Base-by-base conservation (phyloP, 1,284 basidiomycete genomes). In the Cystobasidiaceae sp. region DNA sequence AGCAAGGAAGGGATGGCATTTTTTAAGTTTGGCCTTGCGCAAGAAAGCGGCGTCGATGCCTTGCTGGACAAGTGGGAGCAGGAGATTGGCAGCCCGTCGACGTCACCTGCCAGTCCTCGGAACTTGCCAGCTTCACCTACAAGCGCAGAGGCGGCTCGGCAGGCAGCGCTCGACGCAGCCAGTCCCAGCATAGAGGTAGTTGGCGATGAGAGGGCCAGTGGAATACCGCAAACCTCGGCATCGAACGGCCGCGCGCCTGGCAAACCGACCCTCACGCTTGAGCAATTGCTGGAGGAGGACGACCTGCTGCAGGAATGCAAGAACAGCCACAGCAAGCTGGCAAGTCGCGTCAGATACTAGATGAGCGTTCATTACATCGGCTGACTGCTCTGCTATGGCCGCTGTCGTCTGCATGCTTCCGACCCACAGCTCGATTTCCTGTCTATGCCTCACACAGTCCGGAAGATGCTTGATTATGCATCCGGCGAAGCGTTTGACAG, bases 281-380 rank as follows among this genome's bases (percentile, higher is more conserved):
- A 68, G 30, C 54, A 65, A 44, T 46, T 68, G 51, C 64, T 68
- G 21, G 64, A 68, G 17, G 67, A 68, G 51, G 67, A 68, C 48
- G 67, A 68, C 51, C 48, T 68, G 33, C 39, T 68, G 23, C 67
- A 68, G 30, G 67, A 68, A 45, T 41, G 28, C 34, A 68, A 68
- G 58, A 44, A 49, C 15, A 30, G 51, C 19, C 43, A 66, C 28
- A 28, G 32, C n/a, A 68, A 68, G 46, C 67, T 68, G 19, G 63
- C 66, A 28, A 34, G 64, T 34, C n/a, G n/a, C n/a, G n/a, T n/a
- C n/a, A n/a, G n/a, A 8, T 11, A 21, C 15, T 28, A 32, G 37
- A 39, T 39, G 11, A 11, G 37, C 11, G n/a, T 11, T 39, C 11
- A 39, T 39, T 11, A 39, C n/a, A 39, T 39, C 37, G 49, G 15